Conservation (phyloP, 108 stramenopile species). For the Nitzschia sp. region DNA sequence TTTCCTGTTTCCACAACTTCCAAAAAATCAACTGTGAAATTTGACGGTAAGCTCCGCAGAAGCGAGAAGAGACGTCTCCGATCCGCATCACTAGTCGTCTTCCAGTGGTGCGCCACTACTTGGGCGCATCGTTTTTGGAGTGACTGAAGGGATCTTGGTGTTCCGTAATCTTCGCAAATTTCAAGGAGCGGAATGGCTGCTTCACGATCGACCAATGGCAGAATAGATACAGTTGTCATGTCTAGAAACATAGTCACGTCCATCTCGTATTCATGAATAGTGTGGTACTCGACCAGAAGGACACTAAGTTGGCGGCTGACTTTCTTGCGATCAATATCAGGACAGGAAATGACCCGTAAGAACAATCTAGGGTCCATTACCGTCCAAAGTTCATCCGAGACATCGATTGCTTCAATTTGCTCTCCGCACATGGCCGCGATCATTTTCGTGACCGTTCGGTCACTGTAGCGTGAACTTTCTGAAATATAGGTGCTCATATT, state of each 20-base stretch:
- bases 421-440: slow-evolving; percentile 20
- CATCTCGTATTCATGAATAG: slow-evolving; percentile 34
- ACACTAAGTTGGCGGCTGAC: slow-evolving; percentile 30
- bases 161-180: slow-evolving; percentile 21
- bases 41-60: slow-evolving; percentile 25
- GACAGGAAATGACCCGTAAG: slow-evolving; percentile 22
- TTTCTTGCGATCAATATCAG: slow-evolving; percentile 21
- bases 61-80: slow-evolving; percentile 25
- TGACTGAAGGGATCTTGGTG: slow-evolving; percentile 4
- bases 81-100: slow-evolving; percentile 14
- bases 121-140: slow-evolving; percentile 33
- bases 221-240: slow-evolving; percentile 10
- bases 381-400: slow-evolving; percentile 15
- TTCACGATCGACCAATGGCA: slow-evolving; percentile 30
- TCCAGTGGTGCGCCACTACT: slow-evolving; percentile 28
- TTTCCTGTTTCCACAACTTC: slow-evolving; percentile 27
- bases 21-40: slow-evolving; percentile 36
- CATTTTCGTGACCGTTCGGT: slow-evolving; percentile 14
- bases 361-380: slow-evolving; percentile 38
- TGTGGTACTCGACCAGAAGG: slow-evolving; percentile 25
- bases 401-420: slow-evolving; percentile 18
- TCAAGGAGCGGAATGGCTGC: slow-evolving; percentile 39
- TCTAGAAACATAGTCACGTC: slow-evolving; percentile 20
- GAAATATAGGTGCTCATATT: slow-evolving; percentile 32
- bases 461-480: slow-evolving; percentile 8